Evolutionary conservation across 192 early-diverging fungal species (phyloP), one percentile per base, ranked within the genome.

Genomic region (Gonapodya sp.): DNA sequence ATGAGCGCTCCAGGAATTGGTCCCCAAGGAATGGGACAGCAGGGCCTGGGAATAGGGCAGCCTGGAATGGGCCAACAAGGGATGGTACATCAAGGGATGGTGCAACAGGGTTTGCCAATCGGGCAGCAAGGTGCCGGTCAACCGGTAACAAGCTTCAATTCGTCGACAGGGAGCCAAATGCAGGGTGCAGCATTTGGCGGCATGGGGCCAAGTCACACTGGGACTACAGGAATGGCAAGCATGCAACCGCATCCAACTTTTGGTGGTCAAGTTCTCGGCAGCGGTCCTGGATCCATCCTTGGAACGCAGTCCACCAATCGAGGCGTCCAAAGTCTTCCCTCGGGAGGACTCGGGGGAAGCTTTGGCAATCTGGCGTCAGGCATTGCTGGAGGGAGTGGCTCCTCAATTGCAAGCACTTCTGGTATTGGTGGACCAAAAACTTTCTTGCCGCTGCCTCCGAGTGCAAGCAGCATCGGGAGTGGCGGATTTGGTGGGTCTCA

Each of bases 121-220:
- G n/a, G n/a, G n/a, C n/a, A n/a, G n/a, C n/a, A n/a, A n/a, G n/a
- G n/a, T n/a, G n/a, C n/a, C n/a, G n/a, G n/a, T n/a, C n/a, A n/a
- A n/a, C n/a, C n/a, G n/a, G n/a, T n/a, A n/a, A n/a, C n/a, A n/a
- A n/a, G n/a, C n/a, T n/a, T n/a, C n/a, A n/a, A n/a, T n/a, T n/a
- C n/a, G n/a, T n/a, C n/a, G n/a, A n/a, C n/a, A n/a, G 46, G 46
- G 46, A 24, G 46, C 8, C 46, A 64, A 64, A 64, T 64, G 46
- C 46, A 64, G 46, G 46, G 46, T n/a, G n/a, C n/a, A 64, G 46
- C 8, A 24, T 64, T 64, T 8, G 46, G 46, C 46, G 24, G 24
- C 46, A 64, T 64, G 46, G 46, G 46, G 46, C 46, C 46, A 64
- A 64, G 46, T 64, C n/a, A n/a, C n/a, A n/a, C n/a, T n/a, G n/a